Evolutionary conservation across 202 grass and related monocot genomes (phyloP).

Genomic region (Eragrostis tef): DNA sequence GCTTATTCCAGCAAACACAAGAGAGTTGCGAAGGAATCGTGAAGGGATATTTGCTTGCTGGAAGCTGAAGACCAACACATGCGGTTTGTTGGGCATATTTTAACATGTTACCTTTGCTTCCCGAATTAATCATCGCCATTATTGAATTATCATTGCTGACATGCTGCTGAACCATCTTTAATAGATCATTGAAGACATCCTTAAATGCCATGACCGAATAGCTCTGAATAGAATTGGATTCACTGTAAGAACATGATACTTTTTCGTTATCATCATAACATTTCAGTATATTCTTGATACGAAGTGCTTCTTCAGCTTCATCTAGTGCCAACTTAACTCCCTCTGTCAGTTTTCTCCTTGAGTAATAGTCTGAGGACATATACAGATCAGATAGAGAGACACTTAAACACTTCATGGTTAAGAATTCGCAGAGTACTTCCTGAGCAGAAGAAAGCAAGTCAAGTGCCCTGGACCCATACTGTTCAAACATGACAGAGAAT

Average conservation of each 20-base stretch:
- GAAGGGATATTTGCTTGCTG: constrained; percentile 63
- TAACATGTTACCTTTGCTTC: constrained; percentile 82
- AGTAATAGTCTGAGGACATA: constrained; percentile 63
- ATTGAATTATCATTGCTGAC: constrained; percentile 72
- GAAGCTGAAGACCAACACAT: constrained; percentile 88
- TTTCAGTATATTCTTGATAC: constrained; percentile 64
- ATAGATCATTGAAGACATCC: constrained; percentile 75
- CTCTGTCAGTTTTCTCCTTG: constrained; percentile 62
- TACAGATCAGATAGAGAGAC: constrained; percentile 85
- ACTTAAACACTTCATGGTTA: constrained; percentile 71
- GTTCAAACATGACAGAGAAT: constrained; percentile 69
- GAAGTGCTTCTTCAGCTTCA: constrained; percentile 78
- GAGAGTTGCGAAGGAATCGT: constrained; percentile 67
- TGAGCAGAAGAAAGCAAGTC: constrained; percentile 71
- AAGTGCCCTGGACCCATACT: constrained; percentile 62
- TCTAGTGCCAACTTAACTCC: constrained; percentile 67
- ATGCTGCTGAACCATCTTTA: constrained; percentile 65
- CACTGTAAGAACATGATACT: constrained; percentile 35
- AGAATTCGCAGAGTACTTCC: constrained; percentile 80
- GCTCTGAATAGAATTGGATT: constrained; percentile 37
- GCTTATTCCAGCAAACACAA: constrained; percentile 70
- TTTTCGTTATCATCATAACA: constrained; percentile 56
- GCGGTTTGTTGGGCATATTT: constrained; percentile 82
- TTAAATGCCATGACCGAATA: constrained; percentile 82
- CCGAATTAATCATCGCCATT: constrained; percentile 76